phyloP scores from a whole-genome alignment of 306 rosid genomes.

The Bauhinia variegata region DNA sequence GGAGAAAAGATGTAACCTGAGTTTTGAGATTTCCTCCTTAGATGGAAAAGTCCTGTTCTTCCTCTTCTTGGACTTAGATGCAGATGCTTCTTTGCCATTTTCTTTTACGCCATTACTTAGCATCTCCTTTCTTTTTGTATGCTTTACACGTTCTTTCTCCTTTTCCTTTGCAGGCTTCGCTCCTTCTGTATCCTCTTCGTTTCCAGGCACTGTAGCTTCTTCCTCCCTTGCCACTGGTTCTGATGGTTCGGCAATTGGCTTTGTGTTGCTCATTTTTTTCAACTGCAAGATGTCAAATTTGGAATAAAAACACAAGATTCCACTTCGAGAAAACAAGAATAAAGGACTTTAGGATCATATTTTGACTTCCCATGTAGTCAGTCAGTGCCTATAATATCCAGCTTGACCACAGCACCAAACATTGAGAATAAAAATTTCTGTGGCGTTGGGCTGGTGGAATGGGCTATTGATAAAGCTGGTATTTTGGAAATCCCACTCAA shows the following conservation, averaged over 20 bases:
- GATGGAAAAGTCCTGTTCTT: slow-evolving; percentile 55
- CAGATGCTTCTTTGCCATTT: slow-evolving; percentile 47
- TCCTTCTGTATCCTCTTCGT: background rate
- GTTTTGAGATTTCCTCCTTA: slow-evolving; percentile 66
- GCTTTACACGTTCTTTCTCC: slow-evolving; percentile 22
- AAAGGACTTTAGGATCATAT: background rate
- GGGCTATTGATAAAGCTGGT: background rate
- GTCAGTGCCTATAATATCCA: no score
- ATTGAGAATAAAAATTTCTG: no score
- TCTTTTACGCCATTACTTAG: slow-evolving; percentile 22
- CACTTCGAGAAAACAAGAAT: background rate
- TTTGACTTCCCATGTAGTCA: background rate
- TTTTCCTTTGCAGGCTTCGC: slow-evolving; percentile 1
- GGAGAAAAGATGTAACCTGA: slow-evolving; percentile 56
- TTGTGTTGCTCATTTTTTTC: slow-evolving; percentile 75
- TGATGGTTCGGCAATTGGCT: slow-evolving; percentile 44
- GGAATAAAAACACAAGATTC: slow-evolving; percentile 7
- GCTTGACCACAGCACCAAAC: no score
- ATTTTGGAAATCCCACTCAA: no score
- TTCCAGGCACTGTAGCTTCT: background rate
- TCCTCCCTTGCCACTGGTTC: slow-evolving; percentile 44
- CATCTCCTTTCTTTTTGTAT: slow-evolving; percentile 24
- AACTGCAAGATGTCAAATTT: slow-evolving; percentile 19
- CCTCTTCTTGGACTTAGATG: slow-evolving; percentile 35
- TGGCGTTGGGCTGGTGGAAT: no score